Evolutionary conservation across 73 alveolate genomes (phyloP), one percentile per base, ranked within the genome.

Genomic region (Effrenium voratum): DNA sequence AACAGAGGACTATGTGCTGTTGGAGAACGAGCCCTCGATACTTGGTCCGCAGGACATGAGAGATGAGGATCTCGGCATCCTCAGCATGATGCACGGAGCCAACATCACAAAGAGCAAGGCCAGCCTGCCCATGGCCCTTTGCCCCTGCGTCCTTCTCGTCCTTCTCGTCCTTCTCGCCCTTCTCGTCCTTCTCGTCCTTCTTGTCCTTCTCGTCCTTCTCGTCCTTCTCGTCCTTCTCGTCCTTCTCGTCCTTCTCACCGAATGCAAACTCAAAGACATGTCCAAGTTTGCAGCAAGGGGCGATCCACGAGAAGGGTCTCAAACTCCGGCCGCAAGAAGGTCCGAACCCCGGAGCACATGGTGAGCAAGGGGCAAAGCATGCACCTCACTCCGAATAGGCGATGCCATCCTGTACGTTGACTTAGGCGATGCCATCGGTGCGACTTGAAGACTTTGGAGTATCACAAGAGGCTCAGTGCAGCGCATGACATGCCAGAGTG

Each of bases 61-160:
- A 16, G 98, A 92, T 44, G 98, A 92, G 43, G 98, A 92, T 57
- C 90, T 92, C 28, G 98, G 98, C 41, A 92, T 92, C 49, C 98
- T 92, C 77, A 72, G 81, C 82, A 92, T 92, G 98, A 76, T 92
- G 92, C 98, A 92, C 28, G 98, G 98, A 1, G 91, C 90, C 92
- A 92, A 92, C 66, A 72, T 92, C 88, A 79, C 91, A 34, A 77
- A 92, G 36, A 76, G 82, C 77, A 92, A 92, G 98, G 98, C 63
- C 50, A 28, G 41, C 32, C 4, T 13, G 41, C 41, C 41, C 76
- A 12, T 8, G 63, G 63, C 19, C 19, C 63, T 19, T 52, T 12
- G 63, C 63, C 8, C 26, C 63, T 52, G 63, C 63, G 63, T 19
- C 63, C 63, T 52, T 52, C 8, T 8, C 63, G 8, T 52, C 26